Percentiles rank a stretch among this genome's conserved stretches.
Evolutionary conservation across 2,329 filamentous ascomycete genomes (phyloP).

Genomic region (Monosporascus sp.): DNA sequence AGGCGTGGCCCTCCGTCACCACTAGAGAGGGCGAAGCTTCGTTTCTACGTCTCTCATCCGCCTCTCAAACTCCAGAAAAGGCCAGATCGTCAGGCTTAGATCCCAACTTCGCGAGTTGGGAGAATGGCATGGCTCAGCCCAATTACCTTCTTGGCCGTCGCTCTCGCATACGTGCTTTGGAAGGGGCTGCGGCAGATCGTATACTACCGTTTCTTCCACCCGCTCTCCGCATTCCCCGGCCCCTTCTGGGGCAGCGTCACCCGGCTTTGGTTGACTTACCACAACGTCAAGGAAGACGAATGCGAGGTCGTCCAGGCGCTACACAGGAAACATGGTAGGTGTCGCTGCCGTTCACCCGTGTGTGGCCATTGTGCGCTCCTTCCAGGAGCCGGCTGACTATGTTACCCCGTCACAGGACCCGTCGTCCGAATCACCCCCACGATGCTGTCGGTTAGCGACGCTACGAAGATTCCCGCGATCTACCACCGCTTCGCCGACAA

Average conservation of each 20-base stretch:
- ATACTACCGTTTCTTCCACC: constrained; percentile 47
- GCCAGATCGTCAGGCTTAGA: too few relatives aligned
- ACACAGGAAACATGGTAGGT: constrained; percentile 42
- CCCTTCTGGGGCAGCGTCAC: constrained; percentile 50
- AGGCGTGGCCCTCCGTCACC: too few relatives aligned
- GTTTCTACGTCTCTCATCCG: too few relatives aligned
- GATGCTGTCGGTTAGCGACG: constrained; percentile 46
- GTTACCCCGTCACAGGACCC: constrained; percentile 31
- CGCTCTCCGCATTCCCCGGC: constrained; percentile 46
- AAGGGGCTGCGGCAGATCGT: constrained; percentile 40
- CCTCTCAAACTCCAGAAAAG: too few relatives aligned
- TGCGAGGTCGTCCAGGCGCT: constrained; percentile 34
- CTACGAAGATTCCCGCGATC: constrained; percentile 49
- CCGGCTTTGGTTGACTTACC: constrained; percentile 48
- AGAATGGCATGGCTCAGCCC: constrained; percentile 31
- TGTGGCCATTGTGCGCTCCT: background rate
- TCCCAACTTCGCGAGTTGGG: background rate
- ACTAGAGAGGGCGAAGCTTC: too few relatives aligned
- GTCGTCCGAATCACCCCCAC: constrained; percentile 49
- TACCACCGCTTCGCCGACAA: constrained; percentile 53
- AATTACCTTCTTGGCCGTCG: constrained; percentile 27
- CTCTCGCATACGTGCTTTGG: constrained; percentile 26
- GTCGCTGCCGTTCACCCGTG: background rate
- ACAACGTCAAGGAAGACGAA: constrained; percentile 44
- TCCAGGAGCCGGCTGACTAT: background rate